Percentiles rank a stretch among this genome's conserved stretches.
Evolutionary conservation across 768 basidiomycete genomes (phyloP).

Genomic region (Tricholoma flavovirens): DNA sequence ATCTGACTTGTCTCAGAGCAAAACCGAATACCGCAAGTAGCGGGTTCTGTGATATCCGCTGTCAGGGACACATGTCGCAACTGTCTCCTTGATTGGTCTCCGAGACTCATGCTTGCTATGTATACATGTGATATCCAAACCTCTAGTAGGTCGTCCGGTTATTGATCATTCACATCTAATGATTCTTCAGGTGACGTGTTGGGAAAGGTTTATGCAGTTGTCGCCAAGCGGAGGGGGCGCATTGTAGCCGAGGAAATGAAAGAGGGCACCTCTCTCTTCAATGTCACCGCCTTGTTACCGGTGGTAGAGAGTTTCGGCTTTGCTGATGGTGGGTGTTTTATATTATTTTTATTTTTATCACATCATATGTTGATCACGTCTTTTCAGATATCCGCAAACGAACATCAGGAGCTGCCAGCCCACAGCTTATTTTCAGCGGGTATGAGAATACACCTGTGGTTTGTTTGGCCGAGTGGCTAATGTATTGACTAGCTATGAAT

Average conservation of each 20-base stretch:
- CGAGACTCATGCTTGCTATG: slow-evolving; percentile 95
- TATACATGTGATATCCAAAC: slow-evolving; percentile 98
- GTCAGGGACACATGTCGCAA: slow-evolving; percentile 87
- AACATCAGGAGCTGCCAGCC: slow-evolving; percentile 95
- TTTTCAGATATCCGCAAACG: slow-evolving; percentile 87
- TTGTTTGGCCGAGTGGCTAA: slow-evolving; percentile 12
- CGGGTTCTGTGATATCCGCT: slow-evolving; percentile 85
- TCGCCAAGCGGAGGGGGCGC: slow-evolving; percentile 83
- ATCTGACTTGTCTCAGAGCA: slow-evolving; percentile 45
- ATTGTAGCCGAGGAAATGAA: slow-evolving; percentile 99
- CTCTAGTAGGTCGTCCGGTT: slow-evolving; percentile 60
- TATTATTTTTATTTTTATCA: too few species aligned
- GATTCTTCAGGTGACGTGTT: slow-evolving; percentile 79
- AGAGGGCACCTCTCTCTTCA: slow-evolving; percentile 94
- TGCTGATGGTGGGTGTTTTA: slow-evolving; percentile 96
- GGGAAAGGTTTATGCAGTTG: slow-evolving; percentile 95
- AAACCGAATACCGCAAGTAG: slow-evolving; percentile 76
- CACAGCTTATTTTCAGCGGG: slow-evolving; percentile 96
- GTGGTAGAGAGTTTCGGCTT: slow-evolving; percentile 98
- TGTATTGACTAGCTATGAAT: slow-evolving; percentile 63
- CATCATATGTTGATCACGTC: neutral
- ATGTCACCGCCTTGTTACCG: slow-evolving; percentile 82
- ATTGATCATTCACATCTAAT: slow-evolving; percentile 7
- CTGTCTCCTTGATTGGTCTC: slow-evolving; percentile 95
- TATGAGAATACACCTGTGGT: slow-evolving; percentile 30